Evolutionary conservation across 169 alveolate genomes (phyloP).

Genomic region (Cryptosporidium ryanae): DNA sequence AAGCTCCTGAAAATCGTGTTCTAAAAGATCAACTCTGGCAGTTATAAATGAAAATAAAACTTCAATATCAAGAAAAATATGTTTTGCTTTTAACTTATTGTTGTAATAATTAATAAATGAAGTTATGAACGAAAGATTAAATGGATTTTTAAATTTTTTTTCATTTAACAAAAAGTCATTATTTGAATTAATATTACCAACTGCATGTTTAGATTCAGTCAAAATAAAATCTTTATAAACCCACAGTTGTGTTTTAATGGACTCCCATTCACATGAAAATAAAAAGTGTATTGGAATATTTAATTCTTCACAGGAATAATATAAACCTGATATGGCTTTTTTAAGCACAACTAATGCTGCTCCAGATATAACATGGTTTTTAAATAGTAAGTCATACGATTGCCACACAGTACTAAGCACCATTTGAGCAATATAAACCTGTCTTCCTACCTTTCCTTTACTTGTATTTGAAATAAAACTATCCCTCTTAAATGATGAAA

Average conservation of each 20-base stretch:
- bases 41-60: constrained; percentile 57
- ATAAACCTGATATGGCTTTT: constrained; percentile 54
- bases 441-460: constrained; percentile 47
- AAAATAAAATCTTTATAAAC: constrained; percentile 16
- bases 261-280: constrained; percentile 69
- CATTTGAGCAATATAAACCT: constrained; percentile 66
- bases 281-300: constrained; percentile 57
- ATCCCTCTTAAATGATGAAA: constrained; percentile 37
- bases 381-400: constrained; percentile 60
- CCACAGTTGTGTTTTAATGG: constrained; percentile 54
- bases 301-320: constrained; percentile 61
- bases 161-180: constrained; percentile 16
- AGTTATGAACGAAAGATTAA: not conserved
- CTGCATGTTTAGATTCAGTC: not conserved
- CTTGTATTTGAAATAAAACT: constrained; percentile 35
- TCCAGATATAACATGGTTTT: constrained; percentile 69
- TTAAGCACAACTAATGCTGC: constrained; percentile 66
- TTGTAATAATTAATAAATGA: constrained; percentile 24
- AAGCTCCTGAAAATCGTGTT: constrained; percentile 62
- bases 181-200: not conserved
- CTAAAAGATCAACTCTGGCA: constrained; percentile 50
- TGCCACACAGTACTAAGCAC: constrained; percentile 70
- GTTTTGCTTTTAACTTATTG: constrained; percentile 24
- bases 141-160: not conserved
- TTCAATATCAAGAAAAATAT: constrained; percentile 48